These are phyloP conservation scores for Aspergillus carbonarius DNA, from an alignment of 2,329 filamentous ascomycete species.

Conservation along the genomic window DNA sequence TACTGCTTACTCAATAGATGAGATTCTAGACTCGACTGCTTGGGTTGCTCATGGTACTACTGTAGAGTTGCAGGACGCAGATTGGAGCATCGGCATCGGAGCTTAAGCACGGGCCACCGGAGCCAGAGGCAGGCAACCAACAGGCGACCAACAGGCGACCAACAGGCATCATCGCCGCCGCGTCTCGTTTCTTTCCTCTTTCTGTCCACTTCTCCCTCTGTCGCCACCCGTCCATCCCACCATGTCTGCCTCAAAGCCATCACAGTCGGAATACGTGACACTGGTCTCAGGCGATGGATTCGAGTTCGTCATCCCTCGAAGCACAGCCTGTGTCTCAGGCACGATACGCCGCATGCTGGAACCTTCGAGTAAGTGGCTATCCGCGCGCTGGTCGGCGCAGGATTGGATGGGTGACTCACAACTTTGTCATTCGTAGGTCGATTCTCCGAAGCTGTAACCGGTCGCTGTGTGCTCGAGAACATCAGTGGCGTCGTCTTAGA, in stretches of 20 bases:
- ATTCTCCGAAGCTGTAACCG: slow-evolving; percentile 60
- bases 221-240: slow-evolving; percentile 5
- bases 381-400: not conserved
- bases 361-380: slow-evolving; percentile 53
- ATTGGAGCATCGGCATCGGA: slow-evolving; percentile 10
- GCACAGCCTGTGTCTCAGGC: slow-evolving; percentile 59
- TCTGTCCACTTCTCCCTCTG: not conserved
- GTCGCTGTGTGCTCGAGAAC: slow-evolving; percentile 59
- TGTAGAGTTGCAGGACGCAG: not conserved
- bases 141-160: not conserved
- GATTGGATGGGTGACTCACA: not conserved
- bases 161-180: not conserved
- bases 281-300: slow-evolving; percentile 64
- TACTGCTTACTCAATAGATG: not conserved
- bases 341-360: slow-evolving; percentile 65
- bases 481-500: slow-evolving; percentile 65
- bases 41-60: too few relatives aligned
- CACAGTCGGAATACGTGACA: slow-evolving; percentile 58
- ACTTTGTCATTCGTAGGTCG: slow-evolving; percentile 46
- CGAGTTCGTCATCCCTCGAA: slow-evolving; percentile 63
- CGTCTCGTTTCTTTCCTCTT: not conserved
- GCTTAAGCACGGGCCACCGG: slow-evolving; percentile 33
- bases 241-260: slow-evolving; percentile 17
- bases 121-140: not conserved
- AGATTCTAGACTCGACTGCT: too few relatives aligned